A percentile compares a stretch with the other conserved stretches of the same genome.
Evolutionary conservation across 805 yeast species (phyloP).

Genomic region (Wickerhamomyces chambardii): DNA sequence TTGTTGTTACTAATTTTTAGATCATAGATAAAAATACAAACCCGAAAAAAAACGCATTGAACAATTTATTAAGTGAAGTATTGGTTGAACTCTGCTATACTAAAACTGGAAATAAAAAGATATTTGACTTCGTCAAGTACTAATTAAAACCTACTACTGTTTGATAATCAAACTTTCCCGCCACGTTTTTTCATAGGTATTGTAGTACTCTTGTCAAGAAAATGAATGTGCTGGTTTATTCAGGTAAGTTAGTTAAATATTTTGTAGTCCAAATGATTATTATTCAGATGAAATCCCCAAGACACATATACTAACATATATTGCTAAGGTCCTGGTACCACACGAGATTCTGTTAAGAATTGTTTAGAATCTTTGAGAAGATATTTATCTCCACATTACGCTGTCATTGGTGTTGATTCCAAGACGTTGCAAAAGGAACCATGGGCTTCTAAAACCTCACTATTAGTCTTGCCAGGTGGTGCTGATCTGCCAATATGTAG

Average conservation of each 20-base stretch:
- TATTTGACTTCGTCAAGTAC: too few relatives aligned
- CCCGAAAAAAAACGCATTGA: too few relatives aligned
- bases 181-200: too few relatives aligned
- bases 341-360: slow-evolving; percentile 80
- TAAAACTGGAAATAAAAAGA: too few relatives aligned
- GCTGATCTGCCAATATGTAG: slow-evolving; percentile 86
- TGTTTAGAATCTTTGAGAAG: slow-evolving; percentile 67
- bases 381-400: slow-evolving; percentile 79
- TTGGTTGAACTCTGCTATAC: too few relatives aligned
- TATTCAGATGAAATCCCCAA: background rate
- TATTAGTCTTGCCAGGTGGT: slow-evolving; percentile 91
- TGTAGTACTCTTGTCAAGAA: slow-evolving; percentile 1
- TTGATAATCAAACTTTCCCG: too few relatives aligned
- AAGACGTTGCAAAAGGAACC: slow-evolving; percentile 67
- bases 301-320: background rate
- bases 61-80: too few relatives aligned
- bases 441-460: slow-evolving; percentile 74
- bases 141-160: too few relatives aligned
- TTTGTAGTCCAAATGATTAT: background rate
- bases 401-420: slow-evolving; percentile 67
- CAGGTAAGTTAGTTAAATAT: slow-evolving; percentile 24
- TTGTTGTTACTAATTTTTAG: too few relatives aligned
- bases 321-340: slow-evolving; percentile 62
- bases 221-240: slow-evolving; percentile 72
- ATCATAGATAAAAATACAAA: too few relatives aligned